Conservation (phyloP, 2,329 filamentous ascomycete genomes). For the Pseudopithomyces maydicus region DNA sequence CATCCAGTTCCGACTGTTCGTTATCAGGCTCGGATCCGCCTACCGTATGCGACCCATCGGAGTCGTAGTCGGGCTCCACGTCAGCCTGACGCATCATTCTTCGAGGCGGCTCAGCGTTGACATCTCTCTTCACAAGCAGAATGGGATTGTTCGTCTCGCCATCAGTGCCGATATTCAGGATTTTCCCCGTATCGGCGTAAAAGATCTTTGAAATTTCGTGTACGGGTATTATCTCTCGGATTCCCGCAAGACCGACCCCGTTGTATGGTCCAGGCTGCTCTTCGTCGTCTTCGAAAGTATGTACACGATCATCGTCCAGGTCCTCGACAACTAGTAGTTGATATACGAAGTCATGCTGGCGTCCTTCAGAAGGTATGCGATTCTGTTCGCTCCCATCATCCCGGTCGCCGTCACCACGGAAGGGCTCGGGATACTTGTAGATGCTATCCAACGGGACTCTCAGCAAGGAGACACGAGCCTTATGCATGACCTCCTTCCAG, state of each 20-base stretch:
- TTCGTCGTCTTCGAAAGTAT: conserved; percentile 67
- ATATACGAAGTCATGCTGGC: conserved; percentile 73
- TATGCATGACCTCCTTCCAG: conserved; percentile 97
- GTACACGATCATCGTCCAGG: conserved; percentile 71
- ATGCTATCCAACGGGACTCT: conserved; percentile 67
- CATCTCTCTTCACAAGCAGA: conserved; percentile 73
- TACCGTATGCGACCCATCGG: conserved; percentile 47
- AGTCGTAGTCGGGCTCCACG: conserved; percentile 32
- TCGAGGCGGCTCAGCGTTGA: conserved; percentile 65
- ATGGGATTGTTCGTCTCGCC: conserved; percentile 74
- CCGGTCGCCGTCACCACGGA: conserved; percentile 18
- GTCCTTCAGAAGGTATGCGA: conserved; percentile 50
- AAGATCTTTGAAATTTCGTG: conserved; percentile 88
- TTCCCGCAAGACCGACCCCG: conserved; percentile 65
- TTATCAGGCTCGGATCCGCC: conserved; percentile 31
- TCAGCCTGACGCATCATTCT: conserved; percentile 58
- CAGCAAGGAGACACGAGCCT: conserved; percentile 80
- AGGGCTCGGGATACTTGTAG: conserved; percentile 50
- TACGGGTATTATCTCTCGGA: conserved; percentile 69
- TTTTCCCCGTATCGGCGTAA: conserved; percentile 87
- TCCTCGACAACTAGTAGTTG: conserved; percentile 84
- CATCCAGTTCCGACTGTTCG: conserved; percentile 53
- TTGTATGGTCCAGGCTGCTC: conserved; percentile 63
- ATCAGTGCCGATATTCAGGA: conserved; percentile 78
- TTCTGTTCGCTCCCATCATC: conserved; percentile 21